phyloP scores from a whole-genome alignment of 331 rosid genomes.

The Rhamnella rubrinervis region DNA sequence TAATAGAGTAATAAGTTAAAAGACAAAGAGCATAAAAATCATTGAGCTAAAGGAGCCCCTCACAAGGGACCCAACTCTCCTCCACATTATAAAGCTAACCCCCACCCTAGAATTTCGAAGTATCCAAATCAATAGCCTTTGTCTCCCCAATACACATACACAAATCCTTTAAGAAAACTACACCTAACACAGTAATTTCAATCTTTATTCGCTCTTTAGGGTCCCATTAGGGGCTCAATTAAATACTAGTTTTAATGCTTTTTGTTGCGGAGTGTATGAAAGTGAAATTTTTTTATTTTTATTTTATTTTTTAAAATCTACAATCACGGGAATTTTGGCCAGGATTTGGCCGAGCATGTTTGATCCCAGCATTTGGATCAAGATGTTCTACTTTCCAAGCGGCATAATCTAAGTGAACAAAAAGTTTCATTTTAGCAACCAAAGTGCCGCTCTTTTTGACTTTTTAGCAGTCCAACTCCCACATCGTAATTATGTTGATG shows the following conservation, averaged over 20 bases:
- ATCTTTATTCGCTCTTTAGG: not conserved
- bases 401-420: not conserved
- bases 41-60: not conserved
- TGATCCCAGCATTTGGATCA: not conserved
- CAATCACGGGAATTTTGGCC: not conserved
- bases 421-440: not conserved
- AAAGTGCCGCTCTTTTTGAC: constrained; percentile 8
- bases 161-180: not conserved
- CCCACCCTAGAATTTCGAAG: not conserved
- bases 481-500: not conserved
- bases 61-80: not conserved
- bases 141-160: not conserved
- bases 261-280: not conserved
- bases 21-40: not conserved
- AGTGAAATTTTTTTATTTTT: not conserved
- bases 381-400: not conserved
- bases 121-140: not conserved
- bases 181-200: not conserved
- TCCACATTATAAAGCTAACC: not conserved
- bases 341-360: constrained; percentile 1
- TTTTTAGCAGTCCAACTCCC: not conserved
- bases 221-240: not conserved
- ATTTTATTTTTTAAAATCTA: too few relatives aligned
- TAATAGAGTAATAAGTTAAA: too few relatives aligned
- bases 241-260: too few relatives aligned